phyloP scores from a whole-genome alignment of 441 rosid species.

The California macrophylla region DNA sequence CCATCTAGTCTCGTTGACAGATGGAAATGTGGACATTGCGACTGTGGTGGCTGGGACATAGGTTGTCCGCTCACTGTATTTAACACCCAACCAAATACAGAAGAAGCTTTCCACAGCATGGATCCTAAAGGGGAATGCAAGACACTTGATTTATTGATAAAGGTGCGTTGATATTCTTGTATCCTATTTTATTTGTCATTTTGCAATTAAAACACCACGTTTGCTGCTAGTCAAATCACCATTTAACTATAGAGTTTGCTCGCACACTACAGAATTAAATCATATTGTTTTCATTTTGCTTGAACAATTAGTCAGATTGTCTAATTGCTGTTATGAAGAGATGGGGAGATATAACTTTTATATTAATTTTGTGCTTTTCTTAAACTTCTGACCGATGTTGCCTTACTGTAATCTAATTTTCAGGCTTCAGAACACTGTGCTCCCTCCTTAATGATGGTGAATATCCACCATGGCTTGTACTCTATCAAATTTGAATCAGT shows the following conservation, averaged over 20 bases:
- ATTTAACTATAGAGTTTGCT: too few species aligned
- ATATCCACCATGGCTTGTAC: constrained; percentile 54
- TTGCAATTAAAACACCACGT: neutral
- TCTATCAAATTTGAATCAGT: constrained; percentile 50
- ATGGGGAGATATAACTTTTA: too few species aligned
- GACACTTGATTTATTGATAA: constrained; percentile 41
- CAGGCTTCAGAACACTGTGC: constrained; percentile 53
- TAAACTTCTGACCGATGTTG: constrained; percentile 4
- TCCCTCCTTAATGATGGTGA: constrained; percentile 50
- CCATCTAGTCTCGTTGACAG: constrained; percentile 63
- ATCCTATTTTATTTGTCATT: neutral
- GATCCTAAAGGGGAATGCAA: constrained; percentile 40
- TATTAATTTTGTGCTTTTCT: neutral
- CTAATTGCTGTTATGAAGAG: too few species aligned
- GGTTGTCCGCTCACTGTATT: constrained; percentile 58
- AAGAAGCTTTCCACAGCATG: constrained; percentile 21
- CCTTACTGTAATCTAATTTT: constrained; percentile 14
- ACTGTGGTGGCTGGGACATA: constrained; percentile 87
- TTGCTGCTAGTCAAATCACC: too few species aligned
- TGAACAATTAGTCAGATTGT: too few species aligned
- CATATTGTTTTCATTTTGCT: too few species aligned
- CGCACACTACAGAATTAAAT: too few species aligned
- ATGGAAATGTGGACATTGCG: constrained; percentile 76
- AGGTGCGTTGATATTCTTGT: constrained; percentile 31
- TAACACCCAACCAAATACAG: constrained; percentile 27